phyloP scores from a whole-genome alignment of 805 yeast species.

The Blastobotrys peoriensis region DNA sequence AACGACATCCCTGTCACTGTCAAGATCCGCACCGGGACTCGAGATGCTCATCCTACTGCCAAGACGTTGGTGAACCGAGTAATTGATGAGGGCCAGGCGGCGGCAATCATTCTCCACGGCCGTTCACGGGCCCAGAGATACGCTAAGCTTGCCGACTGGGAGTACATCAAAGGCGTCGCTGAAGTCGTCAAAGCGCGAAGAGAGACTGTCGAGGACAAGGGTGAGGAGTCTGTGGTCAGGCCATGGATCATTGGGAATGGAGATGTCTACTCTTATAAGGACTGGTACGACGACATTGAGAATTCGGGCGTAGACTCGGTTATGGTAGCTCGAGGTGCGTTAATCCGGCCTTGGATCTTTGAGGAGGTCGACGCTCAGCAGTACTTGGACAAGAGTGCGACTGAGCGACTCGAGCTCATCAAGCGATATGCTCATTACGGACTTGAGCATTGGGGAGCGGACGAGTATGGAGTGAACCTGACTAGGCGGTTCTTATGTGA shows the following conservation, averaged over 20 bases:
- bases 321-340: conserved; percentile 97
- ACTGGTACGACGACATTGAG: conserved; percentile 70
- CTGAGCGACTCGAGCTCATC: conserved; percentile 77
- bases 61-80: conserved; percentile 63
- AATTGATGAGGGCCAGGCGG: conserved; percentile 72
- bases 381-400: conserved; percentile 82
- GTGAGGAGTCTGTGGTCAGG: conserved; percentile 49
- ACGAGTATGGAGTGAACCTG: conserved; percentile 83
- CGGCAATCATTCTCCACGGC: conserved; percentile 92
- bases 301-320: conserved; percentile 79
- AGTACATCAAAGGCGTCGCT: conserved; percentile 72
- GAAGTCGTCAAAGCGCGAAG: conserved; percentile 52
- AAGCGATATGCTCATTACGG: conserved; percentile 70
- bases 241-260: conserved; percentile 93
- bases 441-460: conserved; percentile 96
- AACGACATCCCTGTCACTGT: conserved; percentile 91
- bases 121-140: conserved; percentile 95
- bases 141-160: conserved; percentile 90
- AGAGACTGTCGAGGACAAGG: conserved; percentile 41
- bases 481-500: conserved; percentile 92
- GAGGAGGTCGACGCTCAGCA: conserved; percentile 91
- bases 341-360: conserved; percentile 97
- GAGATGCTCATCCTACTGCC: conserved; percentile 86
- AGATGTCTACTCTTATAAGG: conserved; percentile 79
- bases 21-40: conserved; percentile 87